Conservation (phyloP, 331 rosid genomes). For the Phaseolus coccineus region DNA sequence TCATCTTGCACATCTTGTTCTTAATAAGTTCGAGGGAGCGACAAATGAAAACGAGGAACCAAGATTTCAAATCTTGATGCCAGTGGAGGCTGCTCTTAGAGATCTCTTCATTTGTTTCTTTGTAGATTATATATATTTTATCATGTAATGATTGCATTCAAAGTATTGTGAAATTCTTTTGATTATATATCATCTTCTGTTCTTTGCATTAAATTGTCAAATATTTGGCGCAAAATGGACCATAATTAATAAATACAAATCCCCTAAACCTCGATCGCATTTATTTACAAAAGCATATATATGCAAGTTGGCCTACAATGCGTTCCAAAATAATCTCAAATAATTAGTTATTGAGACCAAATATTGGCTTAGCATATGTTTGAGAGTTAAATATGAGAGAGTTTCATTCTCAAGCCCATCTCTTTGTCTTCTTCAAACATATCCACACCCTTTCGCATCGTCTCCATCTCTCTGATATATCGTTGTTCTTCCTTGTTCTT, state of each 20-base stretch:
- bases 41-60: background rate
- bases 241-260: background rate
- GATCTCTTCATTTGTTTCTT: background rate
- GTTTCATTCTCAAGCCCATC: too few species aligned
- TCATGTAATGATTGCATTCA: constrained; percentile 5
- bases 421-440: too few species aligned
- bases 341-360: too few species aligned
- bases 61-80: background rate
- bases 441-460: too few species aligned
- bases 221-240: background rate
- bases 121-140: background rate
- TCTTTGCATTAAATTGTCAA: background rate
- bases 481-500: too few species aligned
- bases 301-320: too few species aligned
- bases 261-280: background rate
- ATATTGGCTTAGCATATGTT: too few species aligned
- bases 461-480: too few species aligned
- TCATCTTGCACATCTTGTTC: background rate
- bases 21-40: background rate
- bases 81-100: background rate
- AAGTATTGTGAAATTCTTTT: constrained; percentile 2
- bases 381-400: too few species aligned
- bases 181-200: background rate
- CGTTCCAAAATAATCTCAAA: too few species aligned
- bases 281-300: background rate